Percentiles rank a stretch among this genome's conserved stretches.
Conservation (phyloP, 2,329 filamentous ascomycete genomes). For the Stemphylium lycopersici region DNA sequence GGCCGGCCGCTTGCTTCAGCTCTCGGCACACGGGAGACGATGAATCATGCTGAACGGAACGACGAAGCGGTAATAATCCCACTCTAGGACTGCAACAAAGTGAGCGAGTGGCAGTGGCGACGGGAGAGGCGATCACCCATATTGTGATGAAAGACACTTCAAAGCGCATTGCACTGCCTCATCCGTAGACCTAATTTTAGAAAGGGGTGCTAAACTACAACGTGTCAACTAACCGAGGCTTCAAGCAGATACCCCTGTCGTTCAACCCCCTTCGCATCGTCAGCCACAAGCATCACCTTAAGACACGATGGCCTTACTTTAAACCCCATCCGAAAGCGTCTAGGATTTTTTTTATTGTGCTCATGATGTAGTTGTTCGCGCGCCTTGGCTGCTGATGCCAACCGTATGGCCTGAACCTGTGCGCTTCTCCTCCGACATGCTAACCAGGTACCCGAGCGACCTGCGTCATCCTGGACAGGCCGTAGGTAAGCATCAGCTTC, state of each 20-base stretch:
- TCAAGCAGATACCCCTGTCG: conserved; percentile 13
- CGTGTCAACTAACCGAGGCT: conserved; percentile 20
- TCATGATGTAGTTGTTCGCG: not conserved
- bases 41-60: conserved; percentile 1
- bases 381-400: not conserved
- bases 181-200: conserved; percentile 32
- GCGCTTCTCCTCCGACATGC: not conserved
- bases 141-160: conserved; percentile 18
- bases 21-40: not conserved
- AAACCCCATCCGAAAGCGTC: not conserved
- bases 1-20: conserved; percentile 27
- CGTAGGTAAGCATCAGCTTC: not conserved
- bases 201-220: conserved; percentile 5
- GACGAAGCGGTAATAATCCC: conserved; percentile 6
- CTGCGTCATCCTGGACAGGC: not conserved
- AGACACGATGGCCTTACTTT: conserved; percentile 1
- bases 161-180: conserved; percentile 34
- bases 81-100: conserved; percentile 12
- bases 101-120: conserved; percentile 26
- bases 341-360: not conserved
- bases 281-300: conserved; percentile 1
- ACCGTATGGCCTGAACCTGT: too few species aligned
- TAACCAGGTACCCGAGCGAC: not conserved
- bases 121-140: conserved; percentile 24
- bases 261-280: not conserved